Base-by-base conservation (phyloP, 164 flowering plant species). In the Santalum album region DNA sequence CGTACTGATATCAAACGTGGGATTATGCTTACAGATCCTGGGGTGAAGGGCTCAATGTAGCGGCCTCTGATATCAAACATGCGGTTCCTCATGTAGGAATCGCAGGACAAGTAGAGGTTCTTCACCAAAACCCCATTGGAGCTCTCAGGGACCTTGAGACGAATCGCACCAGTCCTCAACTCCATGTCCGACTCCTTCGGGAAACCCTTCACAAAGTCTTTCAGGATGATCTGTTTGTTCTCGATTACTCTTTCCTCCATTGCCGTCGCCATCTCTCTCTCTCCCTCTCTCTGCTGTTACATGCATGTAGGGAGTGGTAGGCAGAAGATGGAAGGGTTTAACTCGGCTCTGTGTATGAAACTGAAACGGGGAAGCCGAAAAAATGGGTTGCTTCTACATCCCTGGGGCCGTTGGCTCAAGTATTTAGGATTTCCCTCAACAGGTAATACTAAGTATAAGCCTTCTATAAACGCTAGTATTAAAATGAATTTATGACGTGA, bases 131-230 rank as follows among this genome's bases (percentile, higher is more conserved):
- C 49, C 1, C 25, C 49, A 7, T 20, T 20, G 25, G 49, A 45
- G 14, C 49, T 12, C 19, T 45, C 25, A 2, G 49, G 49, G 14
- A 45, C 25, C 25, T 20, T 45, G 21, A 45, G 49, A 3, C 25
- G 11, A 12, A 20, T 20, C 14, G 25, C 1, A 5, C 12, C 49
- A 3, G 25, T 22, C 25, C 25, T 20, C 14, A 12, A 2, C 24
- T 45, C 24, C 49, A 45, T 45, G 49, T 45, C 49, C 14, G 49
- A 45, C 21, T 45, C 49, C 49, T 21, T 45, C 15, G 49, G 49
- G 19, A 45, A 20, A n/a, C 49, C 49, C 19, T 1, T 45, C 0
- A 21, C 49, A 25, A 6, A 45, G 14, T 45, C 25, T 9, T 18
- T 45, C 15, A 45, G 25, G 6, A 45, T 12, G 11, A 45, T 21